Percentiles rank a stretch among this genome's conserved stretches.
phyloP scores from a whole-genome alignment of 306 rosid genomes.

The Bauhinia variegata region DNA sequence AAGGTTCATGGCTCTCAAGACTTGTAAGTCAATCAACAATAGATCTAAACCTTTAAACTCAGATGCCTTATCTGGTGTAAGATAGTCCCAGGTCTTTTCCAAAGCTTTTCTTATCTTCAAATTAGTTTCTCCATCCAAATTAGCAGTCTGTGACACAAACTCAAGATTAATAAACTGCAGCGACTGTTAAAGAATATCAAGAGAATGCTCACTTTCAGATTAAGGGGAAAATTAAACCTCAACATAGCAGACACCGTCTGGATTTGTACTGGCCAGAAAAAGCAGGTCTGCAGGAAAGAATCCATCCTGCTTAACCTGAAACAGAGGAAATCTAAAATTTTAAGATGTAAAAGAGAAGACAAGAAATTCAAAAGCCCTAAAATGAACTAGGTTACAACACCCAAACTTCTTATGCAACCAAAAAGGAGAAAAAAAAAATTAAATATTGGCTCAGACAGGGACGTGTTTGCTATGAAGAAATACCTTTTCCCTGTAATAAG shows the following conservation, averaged over 20 bases:
- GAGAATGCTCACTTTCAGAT: constrained; percentile 19
- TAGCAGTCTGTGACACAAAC: constrained; percentile 71
- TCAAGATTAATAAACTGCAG: constrained; percentile 9
- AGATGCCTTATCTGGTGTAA: constrained; percentile 78
- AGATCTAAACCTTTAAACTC: constrained; percentile 74
- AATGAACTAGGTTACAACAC: neutral
- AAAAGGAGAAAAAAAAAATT: neutral
- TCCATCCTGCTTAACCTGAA: constrained; percentile 80
- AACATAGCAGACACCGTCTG: constrained; percentile 93
- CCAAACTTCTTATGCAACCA: neutral
- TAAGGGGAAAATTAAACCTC: constrained; percentile 55
- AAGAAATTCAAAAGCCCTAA: neutral
- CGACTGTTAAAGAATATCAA: constrained; percentile 27
- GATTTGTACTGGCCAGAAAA: constrained; percentile 82
- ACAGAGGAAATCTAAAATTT: constrained; percentile 8
- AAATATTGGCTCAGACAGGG: constrained; percentile 1
- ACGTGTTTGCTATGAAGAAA: neutral
- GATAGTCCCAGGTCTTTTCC: constrained; percentile 92
- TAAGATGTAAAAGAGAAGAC: neutral
- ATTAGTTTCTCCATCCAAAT: constrained; percentile 97
- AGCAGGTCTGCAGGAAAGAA: constrained; percentile 92
- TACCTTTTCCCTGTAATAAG: neutral
- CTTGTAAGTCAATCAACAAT: constrained; percentile 25
- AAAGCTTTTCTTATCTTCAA: constrained; percentile 87
- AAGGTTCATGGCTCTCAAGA: constrained; percentile 17